These are phyloP conservation scores for Fusarium napiforme DNA, from an alignment of 2,329 filamentous ascomycete species.

Conservation along the genomic window DNA sequence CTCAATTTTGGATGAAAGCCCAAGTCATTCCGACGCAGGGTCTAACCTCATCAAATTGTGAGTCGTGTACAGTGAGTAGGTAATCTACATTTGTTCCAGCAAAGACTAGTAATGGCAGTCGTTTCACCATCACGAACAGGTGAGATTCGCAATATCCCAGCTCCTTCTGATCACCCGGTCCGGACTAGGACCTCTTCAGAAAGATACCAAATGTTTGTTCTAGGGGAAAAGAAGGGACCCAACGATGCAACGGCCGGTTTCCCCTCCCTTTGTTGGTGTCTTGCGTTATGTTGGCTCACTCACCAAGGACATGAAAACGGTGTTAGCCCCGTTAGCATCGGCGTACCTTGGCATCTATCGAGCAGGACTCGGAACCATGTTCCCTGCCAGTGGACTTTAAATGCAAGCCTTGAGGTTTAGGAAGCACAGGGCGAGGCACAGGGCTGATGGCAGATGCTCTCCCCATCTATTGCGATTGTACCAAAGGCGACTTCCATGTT, in stretches of 20 bases:
- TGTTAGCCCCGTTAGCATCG: constrained; percentile 18
- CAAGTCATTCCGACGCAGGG: constrained; percentile 9
- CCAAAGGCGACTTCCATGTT: not conserved
- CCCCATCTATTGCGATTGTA: not conserved
- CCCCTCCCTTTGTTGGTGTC: constrained; percentile 6
- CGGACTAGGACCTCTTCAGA: constrained; percentile 5
- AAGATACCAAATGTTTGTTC: not conserved
- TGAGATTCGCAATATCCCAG: not conserved
- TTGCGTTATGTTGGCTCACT: constrained; percentile 22
- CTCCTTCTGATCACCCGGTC: not conserved
- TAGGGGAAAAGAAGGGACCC: not conserved
- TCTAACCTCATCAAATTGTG: not conserved
- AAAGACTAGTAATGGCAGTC: not conserved
- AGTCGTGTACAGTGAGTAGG: not conserved
- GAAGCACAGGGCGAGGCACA: not conserved
- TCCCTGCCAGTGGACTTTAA: constrained; percentile 19
- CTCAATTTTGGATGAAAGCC: not conserved
- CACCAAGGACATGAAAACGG: constrained; percentile 11
- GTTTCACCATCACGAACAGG: not conserved
- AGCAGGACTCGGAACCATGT: constrained; percentile 20
- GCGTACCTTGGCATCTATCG: constrained; percentile 24
- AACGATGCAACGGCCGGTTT: not conserved
- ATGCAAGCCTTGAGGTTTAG: constrained; percentile 1
- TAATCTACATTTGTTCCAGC: not conserved
- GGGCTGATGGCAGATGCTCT: not conserved